Percentiles rank a stretch among this genome's conserved stretches.
phyloP scores from a whole-genome alignment of 768 basidiomycete genomes.

The Pilatotrama ljubarskyi region DNA sequence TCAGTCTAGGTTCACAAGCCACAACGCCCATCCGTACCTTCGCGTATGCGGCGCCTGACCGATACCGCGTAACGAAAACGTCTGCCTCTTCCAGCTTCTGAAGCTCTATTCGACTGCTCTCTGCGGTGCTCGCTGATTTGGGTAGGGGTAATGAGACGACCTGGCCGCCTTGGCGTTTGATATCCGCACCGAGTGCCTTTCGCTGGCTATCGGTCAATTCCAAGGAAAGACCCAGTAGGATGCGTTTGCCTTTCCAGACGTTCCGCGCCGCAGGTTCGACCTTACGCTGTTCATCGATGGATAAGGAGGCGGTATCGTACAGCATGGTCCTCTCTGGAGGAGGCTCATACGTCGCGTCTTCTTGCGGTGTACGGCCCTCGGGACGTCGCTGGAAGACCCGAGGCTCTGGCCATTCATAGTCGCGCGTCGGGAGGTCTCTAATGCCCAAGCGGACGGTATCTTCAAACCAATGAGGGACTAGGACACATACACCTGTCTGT shows the following conservation, averaged over 20 bases:
- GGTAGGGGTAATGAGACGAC: slow-evolving; percentile 35
- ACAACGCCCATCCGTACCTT: slow-evolving; percentile 44
- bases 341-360: slow-evolving; percentile 29
- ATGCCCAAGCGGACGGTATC: slow-evolving; percentile 60
- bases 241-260: slow-evolving; percentile 59
- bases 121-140: slow-evolving; percentile 24
- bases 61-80: slow-evolving; percentile 68
- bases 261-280: slow-evolving; percentile 26
- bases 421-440: slow-evolving; percentile 47
- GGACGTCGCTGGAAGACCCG: slow-evolving; percentile 41
- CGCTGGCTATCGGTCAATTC: slow-evolving; percentile 50
- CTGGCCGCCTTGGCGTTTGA: slow-evolving; percentile 61
- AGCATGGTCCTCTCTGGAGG: slow-evolving; percentile 36
- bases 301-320: slow-evolving; percentile 35
- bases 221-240: slow-evolving; percentile 64
- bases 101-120: slow-evolving; percentile 38
- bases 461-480: slow-evolving; percentile 95
- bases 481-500: slow-evolving; percentile 58
- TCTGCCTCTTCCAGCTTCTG: slow-evolving; percentile 56
- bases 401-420: slow-evolving; percentile 79
- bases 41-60: slow-evolving; percentile 70
- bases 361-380: slow-evolving; percentile 29
- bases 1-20: background rate
- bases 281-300: slow-evolving; percentile 22
- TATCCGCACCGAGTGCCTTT: slow-evolving; percentile 55